phyloP scores from a whole-genome alignment of 2,329 filamentous ascomycete genomes.

The Stachybotrys elegans region DNA sequence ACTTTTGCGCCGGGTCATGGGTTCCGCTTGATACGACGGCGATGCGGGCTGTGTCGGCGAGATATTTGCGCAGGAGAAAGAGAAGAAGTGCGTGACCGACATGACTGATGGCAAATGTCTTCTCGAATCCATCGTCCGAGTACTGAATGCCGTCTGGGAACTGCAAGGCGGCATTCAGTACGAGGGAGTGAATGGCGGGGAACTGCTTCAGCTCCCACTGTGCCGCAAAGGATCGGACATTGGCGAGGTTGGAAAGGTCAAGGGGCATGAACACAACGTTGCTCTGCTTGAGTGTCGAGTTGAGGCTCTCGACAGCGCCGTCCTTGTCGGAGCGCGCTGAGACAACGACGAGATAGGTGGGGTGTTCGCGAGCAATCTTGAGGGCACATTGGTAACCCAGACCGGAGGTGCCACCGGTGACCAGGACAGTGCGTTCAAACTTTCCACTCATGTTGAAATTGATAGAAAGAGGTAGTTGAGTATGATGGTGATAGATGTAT shows the following conservation, averaged over 20 bases:
- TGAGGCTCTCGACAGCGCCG: conserved; percentile 36
- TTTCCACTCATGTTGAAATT: neutral
- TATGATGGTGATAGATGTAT: neutral
- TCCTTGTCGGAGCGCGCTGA: conserved; percentile 35
- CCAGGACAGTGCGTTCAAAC: conserved; percentile 18
- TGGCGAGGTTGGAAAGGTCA: conserved; percentile 33
- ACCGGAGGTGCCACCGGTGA: conserved; percentile 40
- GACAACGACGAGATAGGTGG: conserved; percentile 35
- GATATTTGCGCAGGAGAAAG: conserved; percentile 35
- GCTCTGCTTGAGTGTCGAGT: conserved; percentile 29
- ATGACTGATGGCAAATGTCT: conserved; percentile 43
- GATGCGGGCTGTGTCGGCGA: conserved; percentile 34
- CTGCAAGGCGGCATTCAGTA: conserved; percentile 16
- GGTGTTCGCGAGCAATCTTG: conserved; percentile 31
- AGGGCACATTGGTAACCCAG: conserved; percentile 38
- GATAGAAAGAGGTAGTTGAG: too few species aligned
- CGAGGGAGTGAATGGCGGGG: conserved; percentile 35
- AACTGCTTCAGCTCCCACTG: conserved; percentile 25
- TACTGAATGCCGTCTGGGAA: conserved; percentile 28
- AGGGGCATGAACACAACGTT: conserved; percentile 37
- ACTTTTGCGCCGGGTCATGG: conserved; percentile 35
- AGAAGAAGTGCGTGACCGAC: conserved; percentile 46
- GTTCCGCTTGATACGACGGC: conserved; percentile 38
- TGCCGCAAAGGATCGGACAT: conserved; percentile 35
- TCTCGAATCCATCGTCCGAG: conserved; percentile 37